Base-by-base conservation (phyloP, 2,329 filamentous ascomycete genomes). In the Diplodia sapinea region DNA sequence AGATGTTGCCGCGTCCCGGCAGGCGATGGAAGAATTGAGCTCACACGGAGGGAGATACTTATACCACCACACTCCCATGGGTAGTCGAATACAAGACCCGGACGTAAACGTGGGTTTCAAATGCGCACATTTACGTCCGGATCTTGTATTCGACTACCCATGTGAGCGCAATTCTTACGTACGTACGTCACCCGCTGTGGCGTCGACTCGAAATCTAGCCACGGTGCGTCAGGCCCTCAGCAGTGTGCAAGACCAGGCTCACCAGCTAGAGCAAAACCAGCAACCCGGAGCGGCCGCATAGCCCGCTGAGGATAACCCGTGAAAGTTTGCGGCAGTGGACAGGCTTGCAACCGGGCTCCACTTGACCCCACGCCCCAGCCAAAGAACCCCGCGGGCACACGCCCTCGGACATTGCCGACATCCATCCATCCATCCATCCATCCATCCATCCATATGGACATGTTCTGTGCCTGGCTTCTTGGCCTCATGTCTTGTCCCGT, bases 261-360 rank as follows among this genome's bases (percentile, higher is more conserved):
- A 43, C 31, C 31, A 26, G 29, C 64, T 59, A 66, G 52, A n/a
- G 40, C 54, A 7, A 51, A 66, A 66, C 64, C 31, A 59, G 64
- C 43, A 66, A 59, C 31, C 64, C 64, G 64, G 54, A 8, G n/a
- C 43, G 40, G 29, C 57, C 57, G 57, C 63, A 49, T 62, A 38
- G 26, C 63, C 63, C 40, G 50, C 26, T 49, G 63, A 6, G 26
- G 63, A 23, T n/a, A 57, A 49, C 17, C 63, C 63, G 43, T 40
- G 40, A 26, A 33, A 13, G 20, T 9, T 20, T 54, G 23, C 36
- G 15, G 23, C 6, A 11, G 31, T 33, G 31, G 31, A 33, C 33
- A 36, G 33, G 11, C 31, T 33, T 8, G 6, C 31, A 33, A 33
- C 31, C 33, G 33, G 33, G 49, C 43, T 51, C 50, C 50, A 65